Conservation (phyloP, 108 stramenopile genomes). For the Pelagomonas calceolata region DNA sequence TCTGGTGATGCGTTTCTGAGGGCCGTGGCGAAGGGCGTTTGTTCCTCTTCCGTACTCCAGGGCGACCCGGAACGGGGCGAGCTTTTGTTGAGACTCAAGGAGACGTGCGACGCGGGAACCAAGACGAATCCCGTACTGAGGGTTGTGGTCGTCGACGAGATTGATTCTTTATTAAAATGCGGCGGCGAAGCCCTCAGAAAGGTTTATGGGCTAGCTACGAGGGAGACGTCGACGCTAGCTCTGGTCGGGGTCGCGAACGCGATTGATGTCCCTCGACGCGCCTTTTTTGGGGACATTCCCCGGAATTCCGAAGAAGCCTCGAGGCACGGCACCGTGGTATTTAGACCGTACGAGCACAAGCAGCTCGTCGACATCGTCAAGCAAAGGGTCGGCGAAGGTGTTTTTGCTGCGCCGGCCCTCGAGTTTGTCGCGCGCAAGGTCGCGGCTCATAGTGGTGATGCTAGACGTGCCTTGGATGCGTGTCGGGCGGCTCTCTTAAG, state of each 20-base stretch:
- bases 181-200: background rate
- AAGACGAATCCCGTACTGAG: background rate
- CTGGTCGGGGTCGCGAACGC: conserved; percentile 10
- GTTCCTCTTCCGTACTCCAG: background rate
- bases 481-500: conserved; percentile 3
- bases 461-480: background rate
- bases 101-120: background rate
- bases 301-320: background rate
- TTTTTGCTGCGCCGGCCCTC: background rate
- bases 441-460: conserved; percentile 4
- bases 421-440: conserved; percentile 11
- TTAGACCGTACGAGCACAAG: conserved; percentile 3
- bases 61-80: too few species aligned
- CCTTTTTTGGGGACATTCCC: background rate
- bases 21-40: background rate
- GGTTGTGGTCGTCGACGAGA: conserved; percentile 6
- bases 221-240: background rate
- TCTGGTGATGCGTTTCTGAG: background rate
- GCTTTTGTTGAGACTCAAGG: background rate
- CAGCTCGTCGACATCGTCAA: background rate
- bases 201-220: background rate
- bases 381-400: background rate
- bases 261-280: background rate
- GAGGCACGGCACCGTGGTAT: background rate
- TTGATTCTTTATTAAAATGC: background rate